These are phyloP conservation scores for Phylloporus sp. DNA, from an alignment of 768 basidiomycete genomes.

Conservation along the genomic window DNA sequence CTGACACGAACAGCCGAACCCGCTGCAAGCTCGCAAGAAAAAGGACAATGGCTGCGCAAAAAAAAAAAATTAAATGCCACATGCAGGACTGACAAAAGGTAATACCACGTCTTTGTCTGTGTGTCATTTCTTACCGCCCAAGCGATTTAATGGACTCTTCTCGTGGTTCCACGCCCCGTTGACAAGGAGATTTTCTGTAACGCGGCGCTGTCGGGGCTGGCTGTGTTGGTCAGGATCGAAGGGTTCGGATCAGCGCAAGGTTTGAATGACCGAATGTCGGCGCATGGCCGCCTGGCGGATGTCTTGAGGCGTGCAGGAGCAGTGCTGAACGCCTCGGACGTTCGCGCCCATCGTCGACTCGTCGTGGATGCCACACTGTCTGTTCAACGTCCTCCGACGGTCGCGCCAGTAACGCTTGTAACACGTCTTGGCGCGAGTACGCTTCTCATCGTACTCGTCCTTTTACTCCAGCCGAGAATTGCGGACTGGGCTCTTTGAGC, in stretches of 20 bases:
- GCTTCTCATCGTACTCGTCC: neutral
- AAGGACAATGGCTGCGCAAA: conserved; percentile 3
- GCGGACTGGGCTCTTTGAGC: conserved; percentile 22
- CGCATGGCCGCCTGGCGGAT: neutral
- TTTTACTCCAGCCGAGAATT: conserved; percentile 20
- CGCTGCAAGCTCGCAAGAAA: conserved; percentile 2
- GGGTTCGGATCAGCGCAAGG: conserved; percentile 1
- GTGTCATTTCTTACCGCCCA: neutral
- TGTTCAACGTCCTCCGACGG: no score
- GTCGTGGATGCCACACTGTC: no score
- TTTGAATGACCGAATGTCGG: neutral
- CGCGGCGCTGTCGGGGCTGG: conserved; percentile 1
- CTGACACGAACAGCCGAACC: conserved; percentile 7
- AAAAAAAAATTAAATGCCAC: neutral
- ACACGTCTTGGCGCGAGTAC: neutral
- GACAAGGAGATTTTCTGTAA: conserved; percentile 1
- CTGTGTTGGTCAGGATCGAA: neutral
- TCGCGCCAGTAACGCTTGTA: neutral
- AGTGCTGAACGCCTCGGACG: neutral
- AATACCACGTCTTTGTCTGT: conserved; percentile 2
- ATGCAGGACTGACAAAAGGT: neutral
- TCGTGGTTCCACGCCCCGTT: neutral
- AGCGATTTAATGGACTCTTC: conserved; percentile 1
- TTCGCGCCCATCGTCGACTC: neutral
- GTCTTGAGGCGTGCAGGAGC: neutral